These are phyloP conservation scores for Globisporangium heterothallicum DNA, from an alignment of 352 stramenopile genomes.

Conservation along the genomic window DNA sequence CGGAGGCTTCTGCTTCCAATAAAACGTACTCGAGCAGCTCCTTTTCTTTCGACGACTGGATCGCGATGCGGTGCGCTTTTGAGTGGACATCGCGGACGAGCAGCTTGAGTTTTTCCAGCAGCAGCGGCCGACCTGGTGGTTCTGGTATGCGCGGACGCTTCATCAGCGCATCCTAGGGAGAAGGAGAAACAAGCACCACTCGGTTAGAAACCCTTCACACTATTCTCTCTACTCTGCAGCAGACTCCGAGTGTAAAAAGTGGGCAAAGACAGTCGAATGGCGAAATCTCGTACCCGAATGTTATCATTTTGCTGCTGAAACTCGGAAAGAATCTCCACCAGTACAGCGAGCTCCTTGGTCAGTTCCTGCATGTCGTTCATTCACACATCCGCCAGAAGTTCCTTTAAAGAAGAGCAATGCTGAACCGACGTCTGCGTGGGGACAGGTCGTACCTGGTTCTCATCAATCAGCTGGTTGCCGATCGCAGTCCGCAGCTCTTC, in stretches of 20 bases:
- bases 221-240: too few relatives aligned
- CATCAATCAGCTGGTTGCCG: conserved; percentile 56
- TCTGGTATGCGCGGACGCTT: conserved; percentile 49
- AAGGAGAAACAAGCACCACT: not conserved
- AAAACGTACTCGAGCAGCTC: conserved; percentile 66
- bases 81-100: conserved; percentile 37
- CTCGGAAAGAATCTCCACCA: conserved; percentile 73
- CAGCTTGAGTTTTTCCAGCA: conserved; percentile 74
- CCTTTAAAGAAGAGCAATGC: not conserved
- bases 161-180: conserved; percentile 43
- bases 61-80: conserved; percentile 5
- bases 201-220: not conserved
- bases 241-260: too few relatives aligned
- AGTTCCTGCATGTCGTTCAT: conserved; percentile 30
- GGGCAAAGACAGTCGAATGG: not conserved
- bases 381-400: not conserved
- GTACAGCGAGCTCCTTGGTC: conserved; percentile 41
- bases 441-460: conserved; percentile 63
- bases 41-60: conserved; percentile 39
- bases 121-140: conserved; percentile 49
- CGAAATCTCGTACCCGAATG: conserved; percentile 40
- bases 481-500: conserved; percentile 56
- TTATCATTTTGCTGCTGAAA: conserved; percentile 76
- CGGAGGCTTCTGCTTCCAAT: conserved; percentile 13
- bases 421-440: too few relatives aligned